These are phyloP conservation scores for Sextonia rubra DNA, from an alignment of 164 flowering plant species.

Conservation along the genomic window DNA sequence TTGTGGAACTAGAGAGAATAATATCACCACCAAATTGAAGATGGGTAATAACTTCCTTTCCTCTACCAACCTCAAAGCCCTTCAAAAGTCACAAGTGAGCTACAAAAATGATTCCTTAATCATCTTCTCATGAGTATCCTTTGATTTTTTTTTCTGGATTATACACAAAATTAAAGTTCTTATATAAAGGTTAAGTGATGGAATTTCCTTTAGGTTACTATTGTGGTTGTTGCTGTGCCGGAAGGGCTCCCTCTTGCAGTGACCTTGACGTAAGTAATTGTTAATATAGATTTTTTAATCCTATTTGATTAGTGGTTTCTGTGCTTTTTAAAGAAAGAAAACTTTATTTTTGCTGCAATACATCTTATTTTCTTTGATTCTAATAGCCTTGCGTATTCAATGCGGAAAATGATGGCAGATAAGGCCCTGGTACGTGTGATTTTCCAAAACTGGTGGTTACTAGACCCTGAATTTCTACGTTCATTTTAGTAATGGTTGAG, in stretches of 20 bases:
- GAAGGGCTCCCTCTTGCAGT: constrained; percentile 49
- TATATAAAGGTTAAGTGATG: constrained; percentile 5
- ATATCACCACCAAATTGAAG: too few relatives aligned
- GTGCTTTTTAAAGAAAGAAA: neutral
- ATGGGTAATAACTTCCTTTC: too few relatives aligned
- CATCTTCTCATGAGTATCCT: too few relatives aligned
- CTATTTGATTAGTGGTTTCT: neutral
- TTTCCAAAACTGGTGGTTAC: neutral
- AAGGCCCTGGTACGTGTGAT: constrained; percentile 17
- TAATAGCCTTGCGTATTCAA: constrained; percentile 32
- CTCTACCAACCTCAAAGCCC: too few relatives aligned
- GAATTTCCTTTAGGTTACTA: constrained; percentile 23
- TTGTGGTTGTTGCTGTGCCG: constrained; percentile 39
- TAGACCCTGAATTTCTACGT: too few relatives aligned
- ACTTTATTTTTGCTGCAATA: constrained; percentile 2
- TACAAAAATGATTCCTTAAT: too few relatives aligned
- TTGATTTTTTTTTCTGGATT: too few relatives aligned
- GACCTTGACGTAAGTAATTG: constrained; percentile 18
- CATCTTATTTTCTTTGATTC: neutral
- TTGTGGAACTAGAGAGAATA: too few relatives aligned
- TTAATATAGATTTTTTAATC: neutral
- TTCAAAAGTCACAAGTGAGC: too few relatives aligned
- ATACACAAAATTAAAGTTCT: neutral
- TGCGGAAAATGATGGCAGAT: constrained; percentile 32
- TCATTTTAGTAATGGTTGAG: neutral